Evolutionary conservation across 345 rosid genomes (phyloP).

Genomic region (Ceriops zippeliana): DNA sequence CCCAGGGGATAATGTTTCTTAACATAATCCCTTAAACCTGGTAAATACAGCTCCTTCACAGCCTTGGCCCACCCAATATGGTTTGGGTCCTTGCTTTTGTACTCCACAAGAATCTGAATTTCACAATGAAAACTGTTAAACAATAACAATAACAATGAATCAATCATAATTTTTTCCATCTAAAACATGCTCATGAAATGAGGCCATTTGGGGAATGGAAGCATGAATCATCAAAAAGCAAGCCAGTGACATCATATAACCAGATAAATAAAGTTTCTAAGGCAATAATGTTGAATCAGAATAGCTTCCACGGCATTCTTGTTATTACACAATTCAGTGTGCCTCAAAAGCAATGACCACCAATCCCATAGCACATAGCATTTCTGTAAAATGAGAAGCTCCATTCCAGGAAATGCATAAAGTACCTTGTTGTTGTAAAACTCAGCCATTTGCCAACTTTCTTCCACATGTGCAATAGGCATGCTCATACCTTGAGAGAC

Average conservation of each 20-base stretch:
- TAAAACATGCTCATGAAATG: too few relatives aligned
- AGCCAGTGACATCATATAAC: too few relatives aligned
- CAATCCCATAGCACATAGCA: background rate
- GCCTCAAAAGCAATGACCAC: too few relatives aligned
- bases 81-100: conserved; percentile 74
- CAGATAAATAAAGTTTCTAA: too few relatives aligned
- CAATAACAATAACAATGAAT: conserved; percentile 2
- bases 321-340: background rate
- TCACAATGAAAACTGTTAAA: conserved; percentile 19
- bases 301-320: too few relatives aligned
- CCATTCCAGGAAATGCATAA: background rate
- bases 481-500: conserved; percentile 79
- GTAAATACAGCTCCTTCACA: conserved; percentile 81
- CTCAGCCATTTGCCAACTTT: conserved; percentile 98
- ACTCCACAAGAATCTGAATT: conserved; percentile 77
- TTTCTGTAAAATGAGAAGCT: background rate
- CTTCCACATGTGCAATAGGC: conserved; percentile 97
- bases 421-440: conserved; percentile 94
- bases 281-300: too few relatives aligned
- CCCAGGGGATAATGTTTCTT: conserved; percentile 85
- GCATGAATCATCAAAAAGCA: too few relatives aligned
- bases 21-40: conserved; percentile 85
- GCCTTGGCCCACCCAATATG: conserved; percentile 98
- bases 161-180: background rate
- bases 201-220: too few relatives aligned